Percentiles rank a stretch among this genome's conserved stretches.
These are phyloP conservation scores for Penicillium vulpinum DNA, from an alignment of 2,329 filamentous ascomycete genomes.

Conservation along the genomic window DNA sequence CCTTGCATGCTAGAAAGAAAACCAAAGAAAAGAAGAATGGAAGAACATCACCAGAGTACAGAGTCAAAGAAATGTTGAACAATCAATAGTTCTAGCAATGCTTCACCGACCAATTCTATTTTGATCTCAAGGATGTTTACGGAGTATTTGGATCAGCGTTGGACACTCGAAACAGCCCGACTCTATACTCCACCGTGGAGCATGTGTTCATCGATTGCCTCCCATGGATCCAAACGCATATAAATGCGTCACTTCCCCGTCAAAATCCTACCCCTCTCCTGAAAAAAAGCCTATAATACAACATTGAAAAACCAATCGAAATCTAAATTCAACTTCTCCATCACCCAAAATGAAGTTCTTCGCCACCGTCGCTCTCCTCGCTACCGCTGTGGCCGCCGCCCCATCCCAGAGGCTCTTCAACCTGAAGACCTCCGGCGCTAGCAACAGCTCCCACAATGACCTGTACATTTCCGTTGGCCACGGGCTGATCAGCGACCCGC, in stretches of 20 bases:
- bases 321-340: not conserved
- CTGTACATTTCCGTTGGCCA: constrained; percentile 14
- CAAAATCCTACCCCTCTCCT: not conserved
- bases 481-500: constrained; percentile 11
- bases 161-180: not conserved
- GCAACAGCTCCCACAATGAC: constrained; percentile 17
- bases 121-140: not conserved
- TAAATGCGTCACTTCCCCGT: constrained; percentile 7
- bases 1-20: not conserved
- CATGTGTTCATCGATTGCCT: not conserved
- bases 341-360: constrained; percentile 30
- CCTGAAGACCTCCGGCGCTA: constrained; percentile 19
- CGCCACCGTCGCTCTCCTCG: constrained; percentile 29
- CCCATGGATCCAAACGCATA: not conserved
- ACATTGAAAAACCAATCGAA: too few species aligned
- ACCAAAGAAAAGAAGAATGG: not conserved
- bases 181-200: constrained; percentile 8
- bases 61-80: not conserved
- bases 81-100: not conserved
- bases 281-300: too few species aligned
- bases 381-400: constrained; percentile 27
- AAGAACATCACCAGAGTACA: not conserved
- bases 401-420: constrained; percentile 22
- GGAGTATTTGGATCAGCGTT: not conserved
- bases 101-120: not conserved